Evolutionary conservation across 1,284 basidiomycete species (phyloP), one percentile per base, ranked within the genome.

Genomic region (Trametes pubescens): DNA sequence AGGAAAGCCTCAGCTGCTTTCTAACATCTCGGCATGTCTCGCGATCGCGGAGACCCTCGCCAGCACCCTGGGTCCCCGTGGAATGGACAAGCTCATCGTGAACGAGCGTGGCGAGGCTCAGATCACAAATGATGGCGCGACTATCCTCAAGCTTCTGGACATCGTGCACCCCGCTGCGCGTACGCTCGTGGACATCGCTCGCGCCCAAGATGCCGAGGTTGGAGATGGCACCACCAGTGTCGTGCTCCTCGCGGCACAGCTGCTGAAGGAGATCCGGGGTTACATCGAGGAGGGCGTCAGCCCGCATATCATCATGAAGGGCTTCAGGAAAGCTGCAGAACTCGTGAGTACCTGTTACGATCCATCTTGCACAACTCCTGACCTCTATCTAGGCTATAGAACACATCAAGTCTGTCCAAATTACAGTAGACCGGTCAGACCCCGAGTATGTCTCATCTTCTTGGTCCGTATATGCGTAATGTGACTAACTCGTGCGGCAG

Each of bases 151-250:
- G 79, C 85, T 99, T 52, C 87, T 99, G 65, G 97, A 99, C 72
- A 98, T 99, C 75, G 92, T 99, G 9, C 97, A 99, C 78, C 97
- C 97, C 51, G 97, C 97, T 53, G 97, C 97, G 35, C 89, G 95
- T 73, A 98, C 96, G 26, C 84, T 99, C 57, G 97, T 99, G 57
- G 97, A 99, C 75, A 99, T 99, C 76, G 97, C 96, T 47, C 89
- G 97, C 46, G 97, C 97, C 8, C 97, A 99, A 78, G 97, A 99
- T 77, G 96, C 97, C 21, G 97, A 99, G 79, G 95, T 99, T 53
- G 97, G 97, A 57, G 97, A 99, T 80, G 97, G 97, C 43, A 99
- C 98, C 0, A 99, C 98, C 5, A 95, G 90, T 74, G 98, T 99
- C 7, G 94, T 96, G 4, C 84, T 99, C 11, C 83, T 98, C 54